A percentile compares a stretch with the other conserved stretches of the same genome.
Conservation (phyloP, 176 grass and related monocot species). For the Thinopyrum elongatum region DNA sequence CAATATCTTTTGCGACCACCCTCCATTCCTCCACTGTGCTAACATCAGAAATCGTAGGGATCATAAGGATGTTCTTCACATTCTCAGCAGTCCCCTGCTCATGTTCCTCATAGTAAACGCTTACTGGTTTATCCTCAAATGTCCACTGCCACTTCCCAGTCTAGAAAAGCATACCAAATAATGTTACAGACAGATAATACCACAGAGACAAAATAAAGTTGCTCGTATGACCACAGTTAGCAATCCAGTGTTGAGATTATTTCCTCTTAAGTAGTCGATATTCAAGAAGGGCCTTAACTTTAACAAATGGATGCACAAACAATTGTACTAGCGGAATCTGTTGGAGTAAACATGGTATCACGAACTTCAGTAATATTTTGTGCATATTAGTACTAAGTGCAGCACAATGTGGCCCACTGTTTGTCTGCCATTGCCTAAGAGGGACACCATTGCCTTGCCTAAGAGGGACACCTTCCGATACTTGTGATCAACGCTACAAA, state of each 20-base stretch:
- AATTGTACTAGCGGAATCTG: background rate
- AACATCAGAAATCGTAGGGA: conserved; percentile 95
- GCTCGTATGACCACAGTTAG: background rate
- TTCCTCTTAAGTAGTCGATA: background rate
- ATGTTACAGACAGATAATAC: conserved; percentile 16
- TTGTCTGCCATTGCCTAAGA: too few species aligned
- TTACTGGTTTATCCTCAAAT: conserved; percentile 61
- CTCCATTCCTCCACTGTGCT: conserved; percentile 97
- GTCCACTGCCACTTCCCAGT: conserved; percentile 89
- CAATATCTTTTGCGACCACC: conserved; percentile 72
- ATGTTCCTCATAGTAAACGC: conserved; percentile 82
- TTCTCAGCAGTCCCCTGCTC: conserved; percentile 39
- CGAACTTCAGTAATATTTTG: background rate
- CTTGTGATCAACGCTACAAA: too few species aligned
- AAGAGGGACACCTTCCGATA: too few species aligned
- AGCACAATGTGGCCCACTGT: background rate
- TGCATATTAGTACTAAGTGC: background rate
- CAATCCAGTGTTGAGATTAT: background rate
- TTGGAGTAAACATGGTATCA: background rate
- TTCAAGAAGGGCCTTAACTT: background rate
- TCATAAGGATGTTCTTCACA: conserved; percentile 85
- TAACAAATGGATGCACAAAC: background rate
- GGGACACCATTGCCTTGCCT: too few species aligned
- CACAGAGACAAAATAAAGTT: conserved; percentile 17
- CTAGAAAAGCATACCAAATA: conserved; percentile 41